phyloP scores from a whole-genome alignment of 192 early-diverging fungal genomes.

The Anaeromyces robustus region DNA sequence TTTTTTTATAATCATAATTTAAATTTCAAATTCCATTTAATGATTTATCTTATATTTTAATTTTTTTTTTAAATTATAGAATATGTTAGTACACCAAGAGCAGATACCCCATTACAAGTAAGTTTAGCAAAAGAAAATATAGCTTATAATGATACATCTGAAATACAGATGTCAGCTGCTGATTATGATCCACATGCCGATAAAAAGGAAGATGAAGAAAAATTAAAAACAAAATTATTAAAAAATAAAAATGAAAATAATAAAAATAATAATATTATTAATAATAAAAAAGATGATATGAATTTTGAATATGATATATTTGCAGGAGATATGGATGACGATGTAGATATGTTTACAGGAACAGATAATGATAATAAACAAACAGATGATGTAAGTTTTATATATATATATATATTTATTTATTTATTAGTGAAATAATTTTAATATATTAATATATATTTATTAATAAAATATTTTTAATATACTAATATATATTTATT shows the following conservation, averaged over 20 bases:
- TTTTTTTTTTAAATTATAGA: slow-evolving; percentile 1
- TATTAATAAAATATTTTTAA: slow-evolving; percentile 5
- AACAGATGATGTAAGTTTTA: slow-evolving; percentile 1
- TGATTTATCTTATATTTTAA: too few relatives aligned
- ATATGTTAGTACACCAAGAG: slow-evolving; percentile 6
- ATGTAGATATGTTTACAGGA: slow-evolving; percentile 45
- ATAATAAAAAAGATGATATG: slow-evolving; percentile 33
- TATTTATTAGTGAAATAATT: slow-evolving; percentile 8
- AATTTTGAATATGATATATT: slow-evolving; percentile 41
- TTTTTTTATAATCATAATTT: too few relatives aligned
- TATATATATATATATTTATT: too few relatives aligned
- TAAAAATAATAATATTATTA: slow-evolving; percentile 20
- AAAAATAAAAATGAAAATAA: slow-evolving; percentile 18
- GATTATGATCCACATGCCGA: slow-evolving; percentile 74
- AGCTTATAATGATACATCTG: slow-evolving; percentile 9
- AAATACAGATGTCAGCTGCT: slow-evolving; percentile 28
- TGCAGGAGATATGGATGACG: slow-evolving; percentile 43
- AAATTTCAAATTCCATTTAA: too few relatives aligned
- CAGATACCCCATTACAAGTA: slow-evolving; percentile 5
- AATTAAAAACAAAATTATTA: slow-evolving; percentile 11
- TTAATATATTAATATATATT: slow-evolving; percentile 10
- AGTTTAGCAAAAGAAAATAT: slow-evolving; percentile 14
- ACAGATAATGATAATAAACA: slow-evolving; percentile 7
- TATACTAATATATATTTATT: too few relatives aligned
- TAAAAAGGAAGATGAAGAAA: slow-evolving; percentile 41